Conservation (phyloP, 331 rosid species). For the Erythrophleum ivorense region DNA sequence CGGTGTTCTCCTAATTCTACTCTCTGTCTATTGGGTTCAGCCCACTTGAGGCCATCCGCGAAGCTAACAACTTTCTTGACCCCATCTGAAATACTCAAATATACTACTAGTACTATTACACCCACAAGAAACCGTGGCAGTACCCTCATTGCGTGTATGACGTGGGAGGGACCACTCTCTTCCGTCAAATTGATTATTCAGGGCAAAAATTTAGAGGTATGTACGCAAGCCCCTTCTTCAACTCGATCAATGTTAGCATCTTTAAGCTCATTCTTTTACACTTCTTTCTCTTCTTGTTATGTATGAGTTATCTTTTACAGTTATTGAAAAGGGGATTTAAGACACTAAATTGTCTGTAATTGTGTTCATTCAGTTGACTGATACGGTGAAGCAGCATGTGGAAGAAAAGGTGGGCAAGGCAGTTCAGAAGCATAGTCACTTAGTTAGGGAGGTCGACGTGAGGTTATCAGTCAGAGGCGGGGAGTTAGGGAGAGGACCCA, state of each 20-base stretch:
- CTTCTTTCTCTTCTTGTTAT: not conserved
- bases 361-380: slow-evolving; percentile 64
- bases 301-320: not conserved
- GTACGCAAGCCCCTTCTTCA: not conserved
- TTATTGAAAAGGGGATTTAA: not conserved
- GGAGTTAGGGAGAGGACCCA: slow-evolving; percentile 88
- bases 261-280: not conserved
- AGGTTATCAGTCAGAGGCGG: slow-evolving; percentile 90
- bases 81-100: slow-evolving; percentile 40
- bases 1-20: slow-evolving; percentile 32
- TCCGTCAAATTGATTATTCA: slow-evolving; percentile 92
- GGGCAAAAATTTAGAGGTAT: slow-evolving; percentile 84
- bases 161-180: slow-evolving; percentile 95
- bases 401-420: slow-evolving; percentile 94
- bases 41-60: slow-evolving; percentile 37
- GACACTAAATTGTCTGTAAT: not conserved
- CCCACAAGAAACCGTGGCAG: slow-evolving; percentile 36
- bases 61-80: slow-evolving; percentile 49
- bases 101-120: slow-evolving; percentile 28
- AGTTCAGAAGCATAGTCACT: slow-evolving; percentile 79
- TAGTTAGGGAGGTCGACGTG: slow-evolving; percentile 95
- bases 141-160: slow-evolving; percentile 60
- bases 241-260: not conserved
- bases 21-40: slow-evolving; percentile 36
- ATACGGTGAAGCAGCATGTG: slow-evolving; percentile 77